Evolutionary conservation across 192 early-diverging fungal species (phyloP).

Genomic region (Kickxella alabastrina): DNA sequence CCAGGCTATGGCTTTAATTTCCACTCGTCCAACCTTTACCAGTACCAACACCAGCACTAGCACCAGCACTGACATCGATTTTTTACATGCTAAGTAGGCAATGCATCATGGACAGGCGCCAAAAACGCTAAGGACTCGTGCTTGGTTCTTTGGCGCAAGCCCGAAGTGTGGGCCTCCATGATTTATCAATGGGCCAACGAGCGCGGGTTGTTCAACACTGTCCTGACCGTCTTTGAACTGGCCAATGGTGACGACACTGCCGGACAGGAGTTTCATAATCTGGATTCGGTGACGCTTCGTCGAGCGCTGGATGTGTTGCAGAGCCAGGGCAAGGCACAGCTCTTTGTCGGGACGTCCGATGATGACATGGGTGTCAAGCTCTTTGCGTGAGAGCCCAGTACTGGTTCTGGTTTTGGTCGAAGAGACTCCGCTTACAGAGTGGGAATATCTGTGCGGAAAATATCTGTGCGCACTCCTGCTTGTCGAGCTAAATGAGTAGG

Average conservation of each 20-base stretch:
- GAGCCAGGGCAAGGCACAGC: conserved; percentile 76
- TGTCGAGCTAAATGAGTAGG: too few relatives aligned
- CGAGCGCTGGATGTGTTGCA: conserved; percentile 78
- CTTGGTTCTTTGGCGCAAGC: conserved; percentile 81
- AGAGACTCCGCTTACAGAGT: too few relatives aligned
- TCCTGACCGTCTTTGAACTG: conserved; percentile 87
- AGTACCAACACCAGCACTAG: too few relatives aligned
- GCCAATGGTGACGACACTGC: conserved; percentile 76
- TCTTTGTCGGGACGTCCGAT: conserved; percentile 58
- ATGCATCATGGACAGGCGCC: conserved; percentile 46
- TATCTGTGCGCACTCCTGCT: too few relatives aligned
- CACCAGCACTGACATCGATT: too few relatives aligned
- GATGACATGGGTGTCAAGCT: conserved; percentile 88
- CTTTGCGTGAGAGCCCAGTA: conserved; percentile 47
- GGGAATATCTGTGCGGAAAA: too few relatives aligned
- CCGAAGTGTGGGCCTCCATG: conserved; percentile 83
- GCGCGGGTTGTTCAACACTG: conserved; percentile 73
- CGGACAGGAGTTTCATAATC: conserved; percentile 75
- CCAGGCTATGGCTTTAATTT: not conserved
- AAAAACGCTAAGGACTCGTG: conserved; percentile 53
- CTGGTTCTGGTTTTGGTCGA: too few relatives aligned
- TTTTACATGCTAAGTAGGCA: conserved; percentile 17
- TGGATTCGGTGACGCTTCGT: conserved; percentile 67
- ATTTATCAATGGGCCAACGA: conserved; percentile 76
- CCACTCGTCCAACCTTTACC: not conserved